These are phyloP conservation scores for Musa troglodytarum DNA, from an alignment of 176 grass and related monocot species.

Conservation along the genomic window DNA sequence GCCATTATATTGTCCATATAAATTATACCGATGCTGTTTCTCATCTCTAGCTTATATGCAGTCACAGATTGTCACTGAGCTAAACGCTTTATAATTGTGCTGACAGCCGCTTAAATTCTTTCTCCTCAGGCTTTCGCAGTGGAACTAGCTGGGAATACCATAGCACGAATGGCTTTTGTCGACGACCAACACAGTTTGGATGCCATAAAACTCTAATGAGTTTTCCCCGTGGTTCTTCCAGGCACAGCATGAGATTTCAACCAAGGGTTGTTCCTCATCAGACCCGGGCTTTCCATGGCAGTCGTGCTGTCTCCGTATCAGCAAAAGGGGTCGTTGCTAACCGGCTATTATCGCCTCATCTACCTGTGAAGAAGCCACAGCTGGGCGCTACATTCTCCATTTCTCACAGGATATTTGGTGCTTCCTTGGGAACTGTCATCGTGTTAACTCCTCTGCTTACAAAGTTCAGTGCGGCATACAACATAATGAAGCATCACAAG, in stretches of 20 bases:
- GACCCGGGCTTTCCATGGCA: slow-evolving; percentile 36
- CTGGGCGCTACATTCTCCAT: slow-evolving; percentile 61
- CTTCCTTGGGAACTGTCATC: slow-evolving; percentile 37
- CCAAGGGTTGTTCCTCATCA: slow-evolving; percentile 15
- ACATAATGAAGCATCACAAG: slow-evolving; percentile 34
- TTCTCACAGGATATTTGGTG: slow-evolving; percentile 68
- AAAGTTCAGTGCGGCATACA: slow-evolving; percentile 51
- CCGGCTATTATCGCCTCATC: slow-evolving; percentile 68
- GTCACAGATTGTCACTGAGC: no score
- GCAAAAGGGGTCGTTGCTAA: slow-evolving; percentile 33
- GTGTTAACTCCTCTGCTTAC: slow-evolving; percentile 49
- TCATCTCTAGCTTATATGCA: no score
- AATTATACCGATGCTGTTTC: no score
- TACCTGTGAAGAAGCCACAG: slow-evolving; percentile 79
- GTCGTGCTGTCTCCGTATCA: slow-evolving; percentile 13
- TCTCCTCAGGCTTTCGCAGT: no score
- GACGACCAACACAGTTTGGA: no score
- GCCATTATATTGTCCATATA: no score
- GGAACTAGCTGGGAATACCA: no score
- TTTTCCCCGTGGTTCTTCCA: not conserved
- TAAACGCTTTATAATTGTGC: no score
- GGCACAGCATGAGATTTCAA: not conserved
- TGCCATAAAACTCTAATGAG: no score
- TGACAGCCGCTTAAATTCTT: no score
- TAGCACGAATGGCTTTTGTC: no score